These are phyloP conservation scores for Globisporangium recalcitrans DNA, from an alignment of 352 stramenopile species.

Conservation along the genomic window DNA sequence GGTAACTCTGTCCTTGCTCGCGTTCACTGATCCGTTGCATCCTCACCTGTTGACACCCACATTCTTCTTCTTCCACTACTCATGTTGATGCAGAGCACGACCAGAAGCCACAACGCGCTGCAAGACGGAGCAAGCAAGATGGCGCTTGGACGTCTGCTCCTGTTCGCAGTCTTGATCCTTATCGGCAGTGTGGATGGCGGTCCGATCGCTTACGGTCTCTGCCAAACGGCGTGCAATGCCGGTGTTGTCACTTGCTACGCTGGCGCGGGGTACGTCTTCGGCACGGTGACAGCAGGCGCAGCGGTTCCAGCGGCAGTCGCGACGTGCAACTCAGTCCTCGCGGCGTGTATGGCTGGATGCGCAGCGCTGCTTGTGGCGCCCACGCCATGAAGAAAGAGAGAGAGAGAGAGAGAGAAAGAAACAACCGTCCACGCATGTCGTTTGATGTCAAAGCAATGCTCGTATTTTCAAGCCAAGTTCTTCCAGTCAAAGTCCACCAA, in stretches of 20 bases:
- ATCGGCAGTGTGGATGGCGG: slow-evolving; percentile 13
- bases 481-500: no score
- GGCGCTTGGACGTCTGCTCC: background rate
- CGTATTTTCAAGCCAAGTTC: no score
- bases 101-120: background rate
- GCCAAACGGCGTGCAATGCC: slow-evolving; percentile 37
- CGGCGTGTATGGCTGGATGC: slow-evolving; percentile 37
- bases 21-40: background rate
- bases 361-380: slow-evolving; percentile 6
- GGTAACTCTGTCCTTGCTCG: background rate
- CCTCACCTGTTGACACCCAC: no score
- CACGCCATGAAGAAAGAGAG: slow-evolving; percentile 1
- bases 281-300: slow-evolving; percentile 24
- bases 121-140: background rate
- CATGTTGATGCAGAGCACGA: background rate
- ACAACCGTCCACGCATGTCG: no score
- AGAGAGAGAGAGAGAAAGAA: no score
- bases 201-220: slow-evolving; percentile 26
- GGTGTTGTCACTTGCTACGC: slow-evolving; percentile 34
- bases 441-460: no score
- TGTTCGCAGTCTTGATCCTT: background rate
- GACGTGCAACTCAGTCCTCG: slow-evolving; percentile 26
- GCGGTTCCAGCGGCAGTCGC: slow-evolving; percentile 12
- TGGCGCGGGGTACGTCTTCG: slow-evolving; percentile 29
- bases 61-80: background rate